A percentile compares a stretch with the other conserved stretches of the same genome.
phyloP scores from a whole-genome alignment of 148 eudicot genomes.

The Bassia scoparia region DNA sequence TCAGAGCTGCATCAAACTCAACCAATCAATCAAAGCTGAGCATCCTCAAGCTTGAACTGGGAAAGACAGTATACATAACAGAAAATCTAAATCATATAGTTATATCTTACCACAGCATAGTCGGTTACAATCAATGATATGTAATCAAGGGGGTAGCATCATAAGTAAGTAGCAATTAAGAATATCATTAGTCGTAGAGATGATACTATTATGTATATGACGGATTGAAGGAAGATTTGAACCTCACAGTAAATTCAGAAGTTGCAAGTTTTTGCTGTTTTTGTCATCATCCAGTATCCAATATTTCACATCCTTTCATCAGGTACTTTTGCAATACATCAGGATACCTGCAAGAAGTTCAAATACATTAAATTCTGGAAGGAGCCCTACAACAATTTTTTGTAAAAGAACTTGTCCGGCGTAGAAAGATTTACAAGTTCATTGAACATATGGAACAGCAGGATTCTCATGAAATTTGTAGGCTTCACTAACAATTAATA shows the following conservation, averaged over 20 bases:
- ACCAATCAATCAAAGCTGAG: no score
- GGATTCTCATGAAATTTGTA: constrained; percentile 91
- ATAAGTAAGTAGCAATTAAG: constrained; percentile 34
- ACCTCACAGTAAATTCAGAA: constrained; percentile 77
- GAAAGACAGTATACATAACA: not conserved
- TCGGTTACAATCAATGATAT: constrained; percentile 81
- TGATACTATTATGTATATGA: not conserved
- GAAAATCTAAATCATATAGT: not conserved
- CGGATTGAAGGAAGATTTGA: not conserved
- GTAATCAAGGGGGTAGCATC: constrained; percentile 90
- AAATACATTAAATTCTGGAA: not conserved
- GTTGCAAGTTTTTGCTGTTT: constrained; percentile 44
- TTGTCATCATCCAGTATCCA: constrained; percentile 54
- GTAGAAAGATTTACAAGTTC: constrained; percentile 60
- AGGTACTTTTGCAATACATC: constrained; percentile 62
- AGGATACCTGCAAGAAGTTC: constrained; percentile 57
- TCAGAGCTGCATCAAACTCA: not conserved
- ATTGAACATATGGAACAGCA: constrained; percentile 86
- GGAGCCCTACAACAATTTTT: not conserved
- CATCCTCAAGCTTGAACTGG: no score
- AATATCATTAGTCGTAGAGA: not conserved
- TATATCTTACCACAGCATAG: constrained; percentile 79
- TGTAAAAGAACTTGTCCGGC: not conserved
- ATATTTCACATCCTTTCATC: constrained; percentile 50
- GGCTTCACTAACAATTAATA: constrained; percentile 88